Evolutionary conservation across 768 basidiomycete species (phyloP).

Genomic region (Sporobolomyces phaffii): DNA sequence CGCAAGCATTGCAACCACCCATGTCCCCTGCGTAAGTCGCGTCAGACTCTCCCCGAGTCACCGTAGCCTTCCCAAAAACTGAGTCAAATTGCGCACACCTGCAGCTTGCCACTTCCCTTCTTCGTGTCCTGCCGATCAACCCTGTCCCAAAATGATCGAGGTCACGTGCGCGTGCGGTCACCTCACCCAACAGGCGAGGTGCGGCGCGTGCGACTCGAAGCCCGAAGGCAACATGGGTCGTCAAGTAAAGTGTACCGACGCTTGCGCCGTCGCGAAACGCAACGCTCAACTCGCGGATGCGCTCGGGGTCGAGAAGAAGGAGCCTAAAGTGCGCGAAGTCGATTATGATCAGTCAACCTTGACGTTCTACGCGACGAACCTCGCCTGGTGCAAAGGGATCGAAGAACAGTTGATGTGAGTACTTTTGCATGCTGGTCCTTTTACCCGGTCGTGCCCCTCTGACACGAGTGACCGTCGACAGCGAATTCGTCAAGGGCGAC

Average conservation of each 20-base stretch:
- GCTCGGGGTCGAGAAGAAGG: conserved; percentile 65
- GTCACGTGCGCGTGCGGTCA: conserved; percentile 78
- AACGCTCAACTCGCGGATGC: conserved; percentile 86
- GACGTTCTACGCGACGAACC: conserved; percentile 32
- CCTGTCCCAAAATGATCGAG: conserved; percentile 64
- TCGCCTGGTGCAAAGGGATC: conserved; percentile 71
- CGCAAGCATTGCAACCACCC: conserved; percentile 53
- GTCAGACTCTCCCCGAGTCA: no score
- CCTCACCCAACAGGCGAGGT: conserved; percentile 64
- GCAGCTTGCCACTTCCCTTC: conserved; percentile 81
- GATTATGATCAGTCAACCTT: conserved; percentile 30
- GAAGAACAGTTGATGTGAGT: conserved; percentile 55
- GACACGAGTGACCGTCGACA: background rate
- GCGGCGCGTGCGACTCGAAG: conserved; percentile 53
- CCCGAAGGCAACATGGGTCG: conserved; percentile 51
- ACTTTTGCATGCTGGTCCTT: no score
- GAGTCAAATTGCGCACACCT: no score
- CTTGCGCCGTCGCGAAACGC: conserved; percentile 76
- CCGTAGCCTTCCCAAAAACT: no score
- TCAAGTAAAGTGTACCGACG: conserved; percentile 67
- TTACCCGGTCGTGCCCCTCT: conserved; percentile 17
- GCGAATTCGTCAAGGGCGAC: conserved; percentile 64
- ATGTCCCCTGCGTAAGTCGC: conserved; percentile 23
- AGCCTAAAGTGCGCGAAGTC: conserved; percentile 49
- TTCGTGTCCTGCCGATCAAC: conserved; percentile 68